Base-by-base conservation (phyloP, 345 rosid species). In the Anastatica hierochuntica region DNA sequence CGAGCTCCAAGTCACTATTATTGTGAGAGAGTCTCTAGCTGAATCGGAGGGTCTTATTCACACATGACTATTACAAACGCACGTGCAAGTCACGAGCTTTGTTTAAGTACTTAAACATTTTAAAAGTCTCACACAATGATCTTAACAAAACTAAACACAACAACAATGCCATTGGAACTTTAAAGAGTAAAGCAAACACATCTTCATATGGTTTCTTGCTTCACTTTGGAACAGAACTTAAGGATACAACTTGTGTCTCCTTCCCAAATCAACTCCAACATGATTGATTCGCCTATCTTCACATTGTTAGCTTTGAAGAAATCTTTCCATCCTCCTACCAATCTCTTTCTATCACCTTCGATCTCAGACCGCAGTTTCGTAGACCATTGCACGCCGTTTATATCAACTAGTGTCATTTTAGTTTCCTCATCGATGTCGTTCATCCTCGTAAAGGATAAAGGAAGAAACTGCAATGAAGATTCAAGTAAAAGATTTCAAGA, bases 381-480 rank as follows among this genome's bases (percentile, higher is more conserved):
- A 8, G 21, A 16, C 63, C 63, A 58, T 19, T 24, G 24, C 17
- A 45, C 37, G n/a, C 63, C 44, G 16, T 45, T 18, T 58, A 45
- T 58, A 20, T 46, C 63, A 53, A 46, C 1, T 23, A 58, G 6
- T 7, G 10, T 36, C 53, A 58, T 46, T 6, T 45, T 35, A 6
- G 14, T 51, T 51, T 13, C 4, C n/a, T 35, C 31, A 14, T 9
- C 35, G 13, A 58, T 58, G 44, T 24, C 26, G 24, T 45, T 49
- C 10, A 19, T 29, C 45, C 5, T 58, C 16, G 63, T 45, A 36
- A 45, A 58, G 8, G 1, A 18, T 35, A 8, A 0, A 1, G 53
- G 63, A 34, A 58, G 44, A 58, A 1, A 3, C 63, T 58, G 53
- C 51, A 57, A 14, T 14, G 18, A 44, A 34, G n/a, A 29, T 49